These are phyloP conservation scores for Xylaria scruposa DNA, from an alignment of 495 filamentous ascomycete genomes.

Conservation along the genomic window DNA sequence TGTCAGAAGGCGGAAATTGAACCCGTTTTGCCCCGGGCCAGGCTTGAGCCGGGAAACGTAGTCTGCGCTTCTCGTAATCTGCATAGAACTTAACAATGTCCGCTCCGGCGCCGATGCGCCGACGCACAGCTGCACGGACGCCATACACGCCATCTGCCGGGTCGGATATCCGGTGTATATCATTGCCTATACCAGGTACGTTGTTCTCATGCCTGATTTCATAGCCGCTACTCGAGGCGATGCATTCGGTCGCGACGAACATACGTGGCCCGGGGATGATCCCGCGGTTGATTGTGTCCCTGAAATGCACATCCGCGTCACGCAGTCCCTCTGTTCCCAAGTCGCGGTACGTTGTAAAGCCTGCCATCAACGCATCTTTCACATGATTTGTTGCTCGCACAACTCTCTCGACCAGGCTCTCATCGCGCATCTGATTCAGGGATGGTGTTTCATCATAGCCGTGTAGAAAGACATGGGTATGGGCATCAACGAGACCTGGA, in stretches of 20 bases:
- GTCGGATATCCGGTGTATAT: constrained; percentile 50
- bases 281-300: constrained; percentile 57
- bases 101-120: constrained; percentile 55
- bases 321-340: constrained; percentile 58
- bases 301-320: constrained; percentile 51
- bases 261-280: constrained; percentile 59
- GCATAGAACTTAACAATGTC: constrained; percentile 62
- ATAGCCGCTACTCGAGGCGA: constrained; percentile 57
- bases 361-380: constrained; percentile 56
- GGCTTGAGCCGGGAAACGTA: constrained; percentile 50
- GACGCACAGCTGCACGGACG: constrained; percentile 53
- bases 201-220: constrained; percentile 55
- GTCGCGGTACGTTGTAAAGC: constrained; percentile 63
- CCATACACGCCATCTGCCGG: constrained; percentile 52
- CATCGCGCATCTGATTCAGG: constrained; percentile 57
- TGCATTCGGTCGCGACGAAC: constrained; percentile 57
- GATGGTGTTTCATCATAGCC: constrained; percentile 50
- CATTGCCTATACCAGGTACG: constrained; percentile 33
- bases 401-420: constrained; percentile 55
- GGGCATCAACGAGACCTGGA: constrained; percentile 60
- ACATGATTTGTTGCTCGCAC: constrained; percentile 60
- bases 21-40: constrained; percentile 33
- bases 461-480: constrained; percentile 62
- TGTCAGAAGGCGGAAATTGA: constrained; percentile 31
- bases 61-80: constrained; percentile 55